phyloP scores from a whole-genome alignment of 805 yeast species.

The Candida easanensis region DNA sequence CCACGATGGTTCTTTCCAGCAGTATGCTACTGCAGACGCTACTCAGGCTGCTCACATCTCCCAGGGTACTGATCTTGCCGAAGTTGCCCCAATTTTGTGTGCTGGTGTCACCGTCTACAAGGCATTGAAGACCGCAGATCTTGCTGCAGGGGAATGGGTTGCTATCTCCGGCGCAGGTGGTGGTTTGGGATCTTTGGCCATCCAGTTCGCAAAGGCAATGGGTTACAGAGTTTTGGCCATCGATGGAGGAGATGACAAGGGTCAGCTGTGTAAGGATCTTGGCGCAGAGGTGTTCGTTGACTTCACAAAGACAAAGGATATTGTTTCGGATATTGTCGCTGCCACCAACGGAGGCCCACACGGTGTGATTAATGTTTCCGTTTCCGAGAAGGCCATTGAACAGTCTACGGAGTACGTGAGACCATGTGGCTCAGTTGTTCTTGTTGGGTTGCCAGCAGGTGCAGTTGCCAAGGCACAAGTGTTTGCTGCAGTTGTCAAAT shows the following conservation, averaged over 20 bases:
- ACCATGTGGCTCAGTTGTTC: constrained; percentile 57
- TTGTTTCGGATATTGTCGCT: constrained; percentile 40
- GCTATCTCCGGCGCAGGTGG: constrained; percentile 78
- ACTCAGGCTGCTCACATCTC: constrained; percentile 61
- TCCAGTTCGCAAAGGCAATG: constrained; percentile 75
- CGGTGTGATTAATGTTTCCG: constrained; percentile 57
- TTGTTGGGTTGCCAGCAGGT: constrained; percentile 58
- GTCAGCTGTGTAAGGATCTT: constrained; percentile 44
- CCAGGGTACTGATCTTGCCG: constrained; percentile 49
- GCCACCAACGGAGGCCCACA: constrained; percentile 66
- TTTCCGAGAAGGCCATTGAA: constrained; percentile 48
- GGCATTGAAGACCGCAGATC: constrained; percentile 57
- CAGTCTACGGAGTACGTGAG: constrained; percentile 51
- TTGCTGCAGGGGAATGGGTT: constrained; percentile 68
- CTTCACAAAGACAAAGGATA: constrained; percentile 48
- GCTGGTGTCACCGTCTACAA: constrained; percentile 50
- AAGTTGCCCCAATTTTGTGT: constrained; percentile 60
- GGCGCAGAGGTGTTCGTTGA: constrained; percentile 68
- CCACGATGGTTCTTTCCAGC: constrained; percentile 47
- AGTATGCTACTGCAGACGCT: constrained; percentile 63
- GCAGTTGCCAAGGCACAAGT: constrained; percentile 45
- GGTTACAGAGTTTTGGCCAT: constrained; percentile 68
- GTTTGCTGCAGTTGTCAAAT: constrained; percentile 46
- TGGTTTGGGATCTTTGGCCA: constrained; percentile 73
- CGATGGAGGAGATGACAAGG: constrained; percentile 76